Evolutionary conservation across 345 rosid species (phyloP).

Genomic region (Firmiana major): DNA sequence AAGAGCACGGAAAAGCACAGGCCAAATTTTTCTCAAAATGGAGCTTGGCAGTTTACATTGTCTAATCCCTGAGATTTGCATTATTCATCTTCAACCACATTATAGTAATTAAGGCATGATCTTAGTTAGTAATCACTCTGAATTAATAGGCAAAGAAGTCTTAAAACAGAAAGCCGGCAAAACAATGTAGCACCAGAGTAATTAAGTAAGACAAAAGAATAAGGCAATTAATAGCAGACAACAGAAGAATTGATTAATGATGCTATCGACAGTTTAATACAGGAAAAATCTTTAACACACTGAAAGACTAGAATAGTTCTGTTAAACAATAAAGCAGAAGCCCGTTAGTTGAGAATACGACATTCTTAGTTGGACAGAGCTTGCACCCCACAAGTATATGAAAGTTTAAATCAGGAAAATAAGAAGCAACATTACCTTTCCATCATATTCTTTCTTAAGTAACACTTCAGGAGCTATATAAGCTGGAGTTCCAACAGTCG

Average conservation of each 20-base stretch:
- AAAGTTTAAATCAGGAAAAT: constrained; percentile 5
- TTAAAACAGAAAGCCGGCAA: not conserved
- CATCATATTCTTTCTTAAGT: constrained; percentile 95
- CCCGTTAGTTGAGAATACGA: not conserved
- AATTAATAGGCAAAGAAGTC: not conserved
- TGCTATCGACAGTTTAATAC: not conserved
- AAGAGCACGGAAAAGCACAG: not conserved
- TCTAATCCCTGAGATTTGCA: not conserved
- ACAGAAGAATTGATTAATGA: not conserved
- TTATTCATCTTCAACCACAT: not conserved
- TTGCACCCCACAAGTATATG: not conserved
- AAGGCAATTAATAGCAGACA: not conserved
- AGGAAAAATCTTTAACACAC: not conserved
- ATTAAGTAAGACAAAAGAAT: not conserved
- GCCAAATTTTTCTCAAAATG: not conserved
- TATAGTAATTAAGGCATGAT: not conserved
- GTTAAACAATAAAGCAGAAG: not conserved
- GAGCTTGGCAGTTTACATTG: not conserved
- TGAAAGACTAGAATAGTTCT: not conserved
- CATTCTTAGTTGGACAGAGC: not conserved
- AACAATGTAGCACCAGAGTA: not conserved
- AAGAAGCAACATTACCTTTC: constrained; percentile 59
- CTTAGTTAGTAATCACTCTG: not conserved
- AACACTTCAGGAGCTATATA: constrained; percentile 98
- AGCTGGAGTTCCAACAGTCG: constrained; percentile 99